Conservation (phyloP, 1,284 basidiomycete genomes). For the Leccinum subspadiceum region DNA sequence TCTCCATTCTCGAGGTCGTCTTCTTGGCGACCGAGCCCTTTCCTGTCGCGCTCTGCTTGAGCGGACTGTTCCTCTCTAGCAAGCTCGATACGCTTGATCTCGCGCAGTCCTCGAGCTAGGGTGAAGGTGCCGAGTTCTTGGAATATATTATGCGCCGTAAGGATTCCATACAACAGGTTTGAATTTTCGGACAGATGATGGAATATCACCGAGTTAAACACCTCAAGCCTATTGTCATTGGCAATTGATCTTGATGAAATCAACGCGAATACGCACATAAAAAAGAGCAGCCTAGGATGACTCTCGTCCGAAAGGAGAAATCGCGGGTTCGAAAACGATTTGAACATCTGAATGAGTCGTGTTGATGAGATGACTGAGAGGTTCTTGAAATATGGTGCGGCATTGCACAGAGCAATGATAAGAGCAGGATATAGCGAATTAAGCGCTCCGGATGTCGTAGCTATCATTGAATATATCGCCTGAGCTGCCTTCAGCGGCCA, state of each 20-base stretch:
- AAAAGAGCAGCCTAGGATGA: conserved; percentile 88
- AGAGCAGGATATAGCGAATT: conserved; percentile 89
- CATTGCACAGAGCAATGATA: conserved; percentile 86
- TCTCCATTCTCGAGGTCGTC: conserved; percentile 34
- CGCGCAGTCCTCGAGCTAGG: conserved; percentile 75
- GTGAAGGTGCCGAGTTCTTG: conserved; percentile 90
- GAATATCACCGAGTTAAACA: conserved; percentile 82
- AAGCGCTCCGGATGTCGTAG: conserved; percentile 80
- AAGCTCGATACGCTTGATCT: conserved; percentile 73
- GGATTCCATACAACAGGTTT: conserved; percentile 83
- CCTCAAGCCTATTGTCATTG: conserved; percentile 66
- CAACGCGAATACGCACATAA: conserved; percentile 56
- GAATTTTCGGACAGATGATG: conserved; percentile 77
- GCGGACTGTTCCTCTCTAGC: conserved; percentile 65
- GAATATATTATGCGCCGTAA: conserved; percentile 80
- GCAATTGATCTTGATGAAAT: background rate
- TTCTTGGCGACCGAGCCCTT: conserved; percentile 24
- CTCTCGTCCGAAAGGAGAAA: conserved; percentile 93
- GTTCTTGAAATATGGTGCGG: conserved; percentile 82
- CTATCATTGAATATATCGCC: conserved; percentile 86
- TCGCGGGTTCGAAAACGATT: conserved; percentile 83
- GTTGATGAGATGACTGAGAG: conserved; percentile 81
- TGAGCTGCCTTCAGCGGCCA: conserved; percentile 33
- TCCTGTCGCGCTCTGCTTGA: conserved; percentile 39
- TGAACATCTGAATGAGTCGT: conserved; percentile 83